Evolutionary conservation across 176 grass and related monocot species (phyloP), one percentile per base, ranked within the genome.

Genomic region (Phyllostachys edulis): DNA sequence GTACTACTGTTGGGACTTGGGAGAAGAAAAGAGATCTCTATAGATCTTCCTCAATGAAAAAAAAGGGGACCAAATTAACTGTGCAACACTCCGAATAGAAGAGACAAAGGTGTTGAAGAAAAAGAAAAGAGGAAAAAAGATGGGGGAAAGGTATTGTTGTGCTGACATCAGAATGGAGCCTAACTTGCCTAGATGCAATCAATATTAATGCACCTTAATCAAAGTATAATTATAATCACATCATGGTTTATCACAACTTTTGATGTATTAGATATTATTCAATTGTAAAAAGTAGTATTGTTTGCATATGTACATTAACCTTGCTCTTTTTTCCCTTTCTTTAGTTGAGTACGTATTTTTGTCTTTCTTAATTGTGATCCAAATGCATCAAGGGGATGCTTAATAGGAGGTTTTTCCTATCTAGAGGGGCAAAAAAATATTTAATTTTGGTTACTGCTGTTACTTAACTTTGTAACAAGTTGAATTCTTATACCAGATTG

Each of bases 251-350:
- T 88, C 81, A 81, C 51, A 59, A 71, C 88, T 77, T 87, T 94
- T 90, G 55, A 66, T 85, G 38, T 84, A 56, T 54, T 81, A 90
- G 69, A 87, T 89, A 92, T 82, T 85, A 78, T 85, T 81, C 85
- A 80, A 77, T 90, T 86, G 77, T 94, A 92, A 94, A 92, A 85
- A 85, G 67, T 77, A 80, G 70, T 92, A 40, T 63, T 81, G 80
- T 82, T 88, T 86, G 80, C 75, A 73, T 94, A 73, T 94, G 87
- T 92, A 92, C 87, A 90, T 90, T 86, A 87, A 84, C 38, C 46
- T 21, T 32, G 46, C 62, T 17, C 37, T 38, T 65, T 79, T 71
- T 69, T 80, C 42, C 5, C 15, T 73, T 82, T 75, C n/a, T 67
- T 71, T 69, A 79, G 60, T 17, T 73, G 29, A 47, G 55, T 71